phyloP scores from a whole-genome alignment of 2,329 filamentous ascomycete species.

The Lecanicillium sp. region DNA sequence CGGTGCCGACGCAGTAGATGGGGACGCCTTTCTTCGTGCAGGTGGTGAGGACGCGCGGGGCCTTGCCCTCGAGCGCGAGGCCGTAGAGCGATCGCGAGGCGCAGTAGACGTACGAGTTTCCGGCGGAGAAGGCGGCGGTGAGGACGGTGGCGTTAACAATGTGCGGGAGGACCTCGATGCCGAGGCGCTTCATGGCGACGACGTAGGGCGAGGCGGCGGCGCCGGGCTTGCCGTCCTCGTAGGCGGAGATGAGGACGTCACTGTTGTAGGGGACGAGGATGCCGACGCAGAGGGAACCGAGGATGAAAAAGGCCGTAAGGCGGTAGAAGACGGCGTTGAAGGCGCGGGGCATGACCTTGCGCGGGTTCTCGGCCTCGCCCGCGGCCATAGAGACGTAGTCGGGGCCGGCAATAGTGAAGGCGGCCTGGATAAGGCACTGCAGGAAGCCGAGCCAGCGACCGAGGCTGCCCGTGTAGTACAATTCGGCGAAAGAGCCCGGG shows the following conservation, averaged over 20 bases:
- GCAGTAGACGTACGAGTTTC: slow-evolving; percentile 60
- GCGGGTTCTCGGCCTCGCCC: slow-evolving; percentile 66
- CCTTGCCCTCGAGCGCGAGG: slow-evolving; percentile 62
- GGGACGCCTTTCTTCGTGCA: slow-evolving; percentile 64
- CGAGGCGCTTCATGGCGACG: slow-evolving; percentile 61
- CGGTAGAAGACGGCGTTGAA: slow-evolving; percentile 78
- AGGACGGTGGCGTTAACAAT: slow-evolving; percentile 70
- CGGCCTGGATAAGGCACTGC: slow-evolving; percentile 65
- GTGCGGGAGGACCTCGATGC: slow-evolving; percentile 58
- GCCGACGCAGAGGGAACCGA: slow-evolving; percentile 66
- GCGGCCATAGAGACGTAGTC: slow-evolving; percentile 65
- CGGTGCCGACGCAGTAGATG: slow-evolving; percentile 62
- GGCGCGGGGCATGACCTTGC: slow-evolving; percentile 62
- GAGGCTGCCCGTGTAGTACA: slow-evolving; percentile 56
- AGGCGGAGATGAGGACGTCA: slow-evolving; percentile 52
- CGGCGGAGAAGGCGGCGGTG: slow-evolving; percentile 60
- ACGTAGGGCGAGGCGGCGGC: slow-evolving; percentile 65
- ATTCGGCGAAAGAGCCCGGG: slow-evolving; percentile 64
- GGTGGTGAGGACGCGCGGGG: slow-evolving; percentile 51
- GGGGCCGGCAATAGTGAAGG: slow-evolving; percentile 61
- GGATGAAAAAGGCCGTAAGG: slow-evolving; percentile 67
- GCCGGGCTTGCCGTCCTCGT: slow-evolving; percentile 51
- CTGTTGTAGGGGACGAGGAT: slow-evolving; percentile 68
- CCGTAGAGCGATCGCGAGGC: slow-evolving; percentile 64
- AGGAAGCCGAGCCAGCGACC: slow-evolving; percentile 74